These are phyloP conservation scores for Penicillium simplicissimum DNA, from an alignment of 495 filamentous ascomycete genomes.

Conservation along the genomic window DNA sequence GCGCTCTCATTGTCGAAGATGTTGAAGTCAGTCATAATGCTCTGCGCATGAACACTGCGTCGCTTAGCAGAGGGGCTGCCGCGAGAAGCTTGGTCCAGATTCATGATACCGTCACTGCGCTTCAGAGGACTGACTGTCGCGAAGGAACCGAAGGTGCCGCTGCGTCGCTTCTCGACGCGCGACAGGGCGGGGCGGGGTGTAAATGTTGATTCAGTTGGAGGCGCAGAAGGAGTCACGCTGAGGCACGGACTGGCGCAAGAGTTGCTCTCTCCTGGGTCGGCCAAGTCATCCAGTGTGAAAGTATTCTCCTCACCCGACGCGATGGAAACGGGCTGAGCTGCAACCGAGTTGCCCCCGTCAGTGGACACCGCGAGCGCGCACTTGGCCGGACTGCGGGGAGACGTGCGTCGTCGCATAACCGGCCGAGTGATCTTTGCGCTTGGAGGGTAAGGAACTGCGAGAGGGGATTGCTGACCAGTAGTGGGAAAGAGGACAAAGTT, in stretches of 20 bases:
- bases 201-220: conserved; percentile 40
- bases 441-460: conserved; percentile 54
- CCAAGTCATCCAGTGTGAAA: conserved; percentile 28
- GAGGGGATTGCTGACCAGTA: conserved; percentile 49
- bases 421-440: conserved; percentile 52
- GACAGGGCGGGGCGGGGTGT: conserved; percentile 48
- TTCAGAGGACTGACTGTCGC: conserved; percentile 85
- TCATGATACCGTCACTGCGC: conserved; percentile 87
- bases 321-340: conserved; percentile 38
- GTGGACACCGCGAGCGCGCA: conserved; percentile 68
- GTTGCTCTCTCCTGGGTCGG: conserved; percentile 19
- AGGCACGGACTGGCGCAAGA: conserved; percentile 44
- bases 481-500: conserved; percentile 52
- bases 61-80: conserved; percentile 86
- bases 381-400: conserved; percentile 74
- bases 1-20: conserved; percentile 61
- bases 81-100: conserved; percentile 71
- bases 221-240: conserved; percentile 41
- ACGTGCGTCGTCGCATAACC: conserved; percentile 56
- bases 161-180: conserved; percentile 50
- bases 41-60: conserved; percentile 73
- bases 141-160: conserved; percentile 47
- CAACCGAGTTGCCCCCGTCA: conserved; percentile 68
- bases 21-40: conserved; percentile 61
- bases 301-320: conserved; percentile 59